A percentile compares a stretch with the other conserved stretches of the same genome.
phyloP scores from a whole-genome alignment of 2,329 filamentous ascomycete species.

The Fusarium graminum region DNA sequence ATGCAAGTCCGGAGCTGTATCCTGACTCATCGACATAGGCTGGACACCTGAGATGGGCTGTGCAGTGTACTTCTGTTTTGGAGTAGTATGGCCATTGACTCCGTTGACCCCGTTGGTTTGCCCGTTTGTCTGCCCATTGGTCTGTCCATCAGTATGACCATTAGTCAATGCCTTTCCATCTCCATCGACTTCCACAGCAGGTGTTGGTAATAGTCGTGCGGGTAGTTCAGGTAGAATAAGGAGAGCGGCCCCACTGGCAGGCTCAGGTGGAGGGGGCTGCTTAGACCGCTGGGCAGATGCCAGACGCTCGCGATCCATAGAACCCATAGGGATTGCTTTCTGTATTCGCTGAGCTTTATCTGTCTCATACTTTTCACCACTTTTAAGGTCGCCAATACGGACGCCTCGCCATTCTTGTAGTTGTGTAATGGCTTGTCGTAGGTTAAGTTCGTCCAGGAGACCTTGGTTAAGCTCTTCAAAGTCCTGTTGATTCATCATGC shows the following conservation, averaged over 20 bases:
- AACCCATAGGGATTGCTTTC: slow-evolving; percentile 77
- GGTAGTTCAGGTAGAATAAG: slow-evolving; percentile 85
- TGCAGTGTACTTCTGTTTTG: slow-evolving; percentile 65
- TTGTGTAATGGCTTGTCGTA: slow-evolving; percentile 89
- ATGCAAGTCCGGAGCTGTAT: slow-evolving; percentile 85
- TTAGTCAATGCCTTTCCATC: slow-evolving; percentile 68
- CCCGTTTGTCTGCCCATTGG: slow-evolving; percentile 62
- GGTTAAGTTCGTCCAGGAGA: slow-evolving; percentile 88
- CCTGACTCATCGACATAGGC: slow-evolving; percentile 77
- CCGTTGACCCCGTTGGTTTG: slow-evolving; percentile 60
- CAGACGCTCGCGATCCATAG: slow-evolving; percentile 84
- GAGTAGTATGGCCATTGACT: slow-evolving; percentile 55
- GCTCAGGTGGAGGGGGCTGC: slow-evolving; percentile 75
- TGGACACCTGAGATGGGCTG: slow-evolving; percentile 71
- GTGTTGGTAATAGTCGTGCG: slow-evolving; percentile 63
- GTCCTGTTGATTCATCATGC: slow-evolving; percentile 95
- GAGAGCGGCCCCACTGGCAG: slow-evolving; percentile 79
- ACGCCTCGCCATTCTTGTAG: slow-evolving; percentile 93
- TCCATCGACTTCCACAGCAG: slow-evolving; percentile 57
- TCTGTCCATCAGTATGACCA: slow-evolving; percentile 62
- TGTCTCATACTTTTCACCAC: slow-evolving; percentile 91
- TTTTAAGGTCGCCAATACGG: slow-evolving; percentile 85
- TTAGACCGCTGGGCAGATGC: slow-evolving; percentile 78
- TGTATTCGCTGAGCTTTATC: slow-evolving; percentile 86
- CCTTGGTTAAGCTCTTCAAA: slow-evolving; percentile 89